Evolutionary conservation across 257 asterid species (phyloP), one percentile per base, ranked within the genome.

Genomic region (Oldenlandia corymbosa): DNA sequence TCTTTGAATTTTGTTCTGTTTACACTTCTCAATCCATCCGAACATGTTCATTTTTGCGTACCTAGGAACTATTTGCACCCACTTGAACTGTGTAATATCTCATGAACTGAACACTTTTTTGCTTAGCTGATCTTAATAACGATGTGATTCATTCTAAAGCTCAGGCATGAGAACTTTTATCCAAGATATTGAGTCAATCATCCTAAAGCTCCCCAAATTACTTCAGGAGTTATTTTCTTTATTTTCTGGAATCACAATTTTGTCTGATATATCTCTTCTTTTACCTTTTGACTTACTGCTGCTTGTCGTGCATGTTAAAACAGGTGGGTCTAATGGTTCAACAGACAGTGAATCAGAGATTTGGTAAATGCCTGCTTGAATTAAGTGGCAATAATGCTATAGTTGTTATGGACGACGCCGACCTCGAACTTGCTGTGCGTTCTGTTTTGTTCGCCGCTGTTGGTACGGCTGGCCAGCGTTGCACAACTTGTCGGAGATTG

Each of bases 381-480:
- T 65, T 93, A 69, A 93, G 99, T 65, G 99, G 99, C 49, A 93
- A 93, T 59, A 93, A 93, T 71, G 99, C 99, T 61, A 90, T 93
- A 68, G 83, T 90, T 34, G 81, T 93, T 68, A 93, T 90, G 99
- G 99, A 90, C 58, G 99, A 90, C 76, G 97, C 95, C 3, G 95
- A 93, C 62, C 70, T 76, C 46, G 90, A 93, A 75, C 96, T 93
- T 55, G 97, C 95, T 30, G 96, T 88, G 68, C 97, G 92, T 45
- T 84, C 99, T 26, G 88, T 93, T 73, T 57, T 93, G 58, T 93
- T 93, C 71, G 99, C 99, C 43, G 99, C 97, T 60, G 97, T 93
- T 66, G 97, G 99, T 72, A 90, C 97, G 21, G 99, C 97, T 80
- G 99, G 99, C 60, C 99, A 93, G 74, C 89, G 99, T 66, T 93